phyloP scores from a whole-genome alignment of 2,329 filamentous ascomycete genomes.

The Celoporthe dispersa region DNA sequence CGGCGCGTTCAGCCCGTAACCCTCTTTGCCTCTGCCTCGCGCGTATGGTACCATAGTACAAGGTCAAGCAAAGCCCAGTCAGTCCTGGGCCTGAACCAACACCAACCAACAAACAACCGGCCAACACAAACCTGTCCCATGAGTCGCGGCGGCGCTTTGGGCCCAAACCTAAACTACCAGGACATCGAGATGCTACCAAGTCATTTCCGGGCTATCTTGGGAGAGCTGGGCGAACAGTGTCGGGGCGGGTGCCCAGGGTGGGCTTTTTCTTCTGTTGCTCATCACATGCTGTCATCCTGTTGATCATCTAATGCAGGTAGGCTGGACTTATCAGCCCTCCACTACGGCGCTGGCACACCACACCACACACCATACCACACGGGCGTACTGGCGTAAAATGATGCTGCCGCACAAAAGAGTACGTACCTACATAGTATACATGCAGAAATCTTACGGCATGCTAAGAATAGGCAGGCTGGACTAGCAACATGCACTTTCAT shows the following conservation, averaged over 20 bases:
- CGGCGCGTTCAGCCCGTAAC: background rate
- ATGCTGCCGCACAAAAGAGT: background rate
- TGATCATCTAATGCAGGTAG: background rate
- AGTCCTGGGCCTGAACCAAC: too few relatives aligned
- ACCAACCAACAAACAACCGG: too few relatives aligned
- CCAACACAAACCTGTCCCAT: background rate
- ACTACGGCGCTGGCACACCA: background rate
- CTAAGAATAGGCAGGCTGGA: slow-evolving; percentile 13
- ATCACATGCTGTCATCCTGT: background rate
- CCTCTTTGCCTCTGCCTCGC: background rate
- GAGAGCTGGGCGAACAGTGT: background rate
- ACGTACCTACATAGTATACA: slow-evolving; percentile 2
- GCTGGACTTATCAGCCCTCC: slow-evolving; percentile 5
- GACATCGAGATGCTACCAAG: background rate
- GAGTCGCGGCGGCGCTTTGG: background rate
- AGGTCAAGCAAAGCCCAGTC: too few relatives aligned
- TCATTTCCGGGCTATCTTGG: background rate
- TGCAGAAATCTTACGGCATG: slow-evolving; percentile 15
- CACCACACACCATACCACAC: slow-evolving; percentile 1
- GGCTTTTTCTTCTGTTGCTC: background rate
- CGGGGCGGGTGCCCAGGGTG: background rate
- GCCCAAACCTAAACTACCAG: background rate
- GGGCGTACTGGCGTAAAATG: background rate
- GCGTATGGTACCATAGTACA: background rate
- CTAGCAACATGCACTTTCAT: background rate